Percentiles rank a stretch among this genome's conserved stretches.
phyloP scores from a whole-genome alignment of 257 asterid species.

The Lavandula angustifolia region DNA sequence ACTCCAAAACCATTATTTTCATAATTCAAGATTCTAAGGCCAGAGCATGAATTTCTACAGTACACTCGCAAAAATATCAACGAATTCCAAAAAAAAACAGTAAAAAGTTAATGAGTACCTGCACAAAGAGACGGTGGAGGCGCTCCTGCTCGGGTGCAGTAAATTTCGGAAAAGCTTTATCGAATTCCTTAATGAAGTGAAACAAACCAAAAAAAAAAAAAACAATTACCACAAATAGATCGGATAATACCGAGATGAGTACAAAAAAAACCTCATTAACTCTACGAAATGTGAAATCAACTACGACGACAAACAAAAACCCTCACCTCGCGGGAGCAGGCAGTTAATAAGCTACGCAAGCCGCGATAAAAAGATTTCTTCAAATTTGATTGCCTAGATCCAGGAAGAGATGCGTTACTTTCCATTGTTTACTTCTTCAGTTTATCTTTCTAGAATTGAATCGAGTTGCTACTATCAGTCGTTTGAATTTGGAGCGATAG shows the following conservation, averaged over 20 bases:
- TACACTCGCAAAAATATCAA: neutral
- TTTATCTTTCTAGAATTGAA: neutral
- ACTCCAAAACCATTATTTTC: neutral
- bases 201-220: neutral
- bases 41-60: neutral
- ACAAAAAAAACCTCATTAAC: neutral
- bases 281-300: neutral
- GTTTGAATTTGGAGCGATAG: neutral
- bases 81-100: neutral
- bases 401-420: constrained; percentile 35
- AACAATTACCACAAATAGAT: neutral
- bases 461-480: neutral
- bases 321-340: constrained; percentile 58
- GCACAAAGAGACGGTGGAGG: constrained; percentile 46
- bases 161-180: constrained; percentile 44
- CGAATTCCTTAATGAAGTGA: constrained; percentile 38
- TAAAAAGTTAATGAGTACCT: constrained; percentile 29
- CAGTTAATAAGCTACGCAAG: constrained; percentile 45
- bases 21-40: neutral
- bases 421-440: constrained; percentile 33
- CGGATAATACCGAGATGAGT: neutral
- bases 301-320: constrained; percentile 10
- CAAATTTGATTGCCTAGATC: constrained; percentile 50
- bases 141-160: constrained; percentile 46
- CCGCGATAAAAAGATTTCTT: constrained; percentile 50